phyloP scores from a whole-genome alignment of 225 moss, liverwort and hornwort genomes.

The Anthoceros angustus region DNA sequence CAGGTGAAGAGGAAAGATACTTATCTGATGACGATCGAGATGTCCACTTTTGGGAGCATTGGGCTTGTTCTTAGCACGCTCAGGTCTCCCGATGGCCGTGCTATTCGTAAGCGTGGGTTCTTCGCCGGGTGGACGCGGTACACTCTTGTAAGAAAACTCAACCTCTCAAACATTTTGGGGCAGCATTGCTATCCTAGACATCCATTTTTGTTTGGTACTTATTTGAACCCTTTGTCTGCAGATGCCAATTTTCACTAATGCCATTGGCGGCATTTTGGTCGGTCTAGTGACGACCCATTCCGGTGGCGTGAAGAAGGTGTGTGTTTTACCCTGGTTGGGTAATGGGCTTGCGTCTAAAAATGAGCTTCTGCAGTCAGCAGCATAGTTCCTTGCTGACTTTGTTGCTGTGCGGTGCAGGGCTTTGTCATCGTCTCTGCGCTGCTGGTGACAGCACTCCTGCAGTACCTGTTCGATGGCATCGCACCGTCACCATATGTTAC shows the following conservation, averaged over 20 bases:
- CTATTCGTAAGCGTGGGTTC: conserved; percentile 61
- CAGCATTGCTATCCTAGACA: not conserved
- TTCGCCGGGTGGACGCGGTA: conserved; percentile 68
- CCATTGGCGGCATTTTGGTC: conserved; percentile 87
- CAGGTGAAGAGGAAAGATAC: conserved; percentile 79
- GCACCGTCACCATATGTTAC: conserved; percentile 57
- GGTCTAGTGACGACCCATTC: conserved; percentile 90
- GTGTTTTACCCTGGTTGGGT: not conserved
- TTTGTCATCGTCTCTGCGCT: conserved; percentile 90
- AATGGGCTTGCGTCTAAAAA: not conserved
- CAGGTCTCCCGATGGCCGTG: conserved; percentile 82
- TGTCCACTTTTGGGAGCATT: conserved; percentile 66
- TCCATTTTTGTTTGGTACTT: not conserved
- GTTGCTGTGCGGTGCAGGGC: conserved; percentile 31
- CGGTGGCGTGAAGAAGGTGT: conserved; percentile 90
- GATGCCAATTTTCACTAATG: conserved; percentile 75
- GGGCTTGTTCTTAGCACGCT: conserved; percentile 56
- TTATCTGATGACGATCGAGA: conserved; percentile 93
- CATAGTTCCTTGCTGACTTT: conserved; percentile 7
- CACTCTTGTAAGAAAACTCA: conserved; percentile 39
- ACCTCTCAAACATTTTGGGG: not conserved
- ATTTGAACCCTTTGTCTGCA: conserved; percentile 11
- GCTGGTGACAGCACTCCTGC: conserved; percentile 76
- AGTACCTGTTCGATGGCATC: conserved; percentile 59
- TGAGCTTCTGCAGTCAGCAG: not conserved